phyloP scores from a whole-genome alignment of 1,284 basidiomycete species.

The Sutorius eximius region DNA sequence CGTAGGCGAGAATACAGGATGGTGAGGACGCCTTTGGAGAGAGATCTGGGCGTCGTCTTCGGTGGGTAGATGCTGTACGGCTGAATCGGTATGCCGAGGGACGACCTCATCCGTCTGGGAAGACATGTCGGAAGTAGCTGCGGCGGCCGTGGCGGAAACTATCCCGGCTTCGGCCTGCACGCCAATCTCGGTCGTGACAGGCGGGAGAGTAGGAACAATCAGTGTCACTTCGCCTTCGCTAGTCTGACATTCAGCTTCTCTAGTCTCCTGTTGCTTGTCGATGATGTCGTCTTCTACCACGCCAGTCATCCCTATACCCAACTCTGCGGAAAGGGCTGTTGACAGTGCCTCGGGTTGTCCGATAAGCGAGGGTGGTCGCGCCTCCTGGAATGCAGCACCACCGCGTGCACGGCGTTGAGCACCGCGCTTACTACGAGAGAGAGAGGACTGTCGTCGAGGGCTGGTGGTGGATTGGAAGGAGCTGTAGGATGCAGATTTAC shows the following conservation, averaged over 20 bases:
- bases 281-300: conserved; percentile 42
- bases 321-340: conserved; percentile 50
- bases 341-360: conserved; percentile 63
- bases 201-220: conserved; percentile 32
- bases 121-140: conserved; percentile 40
- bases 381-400: conserved; percentile 63
- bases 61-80: conserved; percentile 40
- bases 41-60: conserved; percentile 40
- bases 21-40: conserved; percentile 7
- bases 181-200: conserved; percentile 35
- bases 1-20: conserved; percentile 26
- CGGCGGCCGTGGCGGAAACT: conserved; percentile 16
- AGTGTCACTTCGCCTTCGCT: conserved; percentile 37
- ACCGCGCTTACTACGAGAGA: conserved; percentile 49
- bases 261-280: conserved; percentile 53
- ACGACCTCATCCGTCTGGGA: conserved; percentile 52
- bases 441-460: conserved; percentile 55
- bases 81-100: conserved; percentile 35
- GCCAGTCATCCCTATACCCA: conserved; percentile 54
- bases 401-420: conserved; percentile 55
- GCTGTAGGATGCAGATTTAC: conserved; percentile 55
- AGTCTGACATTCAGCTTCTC: conserved; percentile 66
- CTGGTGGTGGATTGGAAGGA: conserved; percentile 51
- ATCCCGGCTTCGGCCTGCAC: conserved; percentile 32
- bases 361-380: conserved; percentile 65